These are phyloP conservation scores for Helenozyma rhizophorensis DNA, from an alignment of 805 yeast genomes.

Conservation along the genomic window DNA sequence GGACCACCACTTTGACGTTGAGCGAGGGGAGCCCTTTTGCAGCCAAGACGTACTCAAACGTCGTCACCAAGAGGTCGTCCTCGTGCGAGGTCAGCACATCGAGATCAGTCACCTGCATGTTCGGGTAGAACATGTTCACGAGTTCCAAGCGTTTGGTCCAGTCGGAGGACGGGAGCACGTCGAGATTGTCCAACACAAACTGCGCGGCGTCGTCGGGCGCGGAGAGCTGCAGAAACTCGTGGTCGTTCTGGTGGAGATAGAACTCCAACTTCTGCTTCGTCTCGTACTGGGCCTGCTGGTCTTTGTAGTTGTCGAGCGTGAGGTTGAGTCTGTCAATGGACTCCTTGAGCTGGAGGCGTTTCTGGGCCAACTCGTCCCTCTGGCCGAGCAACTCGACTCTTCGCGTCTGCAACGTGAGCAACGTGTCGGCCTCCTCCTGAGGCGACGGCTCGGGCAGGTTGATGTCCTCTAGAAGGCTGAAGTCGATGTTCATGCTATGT, in stretches of 20 bases:
- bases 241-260: conserved; percentile 15
- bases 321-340: conserved; percentile 6
- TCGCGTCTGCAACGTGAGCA: conserved; percentile 10
- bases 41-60: conserved; percentile 3
- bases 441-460: conserved; percentile 3
- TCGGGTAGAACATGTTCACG: conserved; percentile 24
- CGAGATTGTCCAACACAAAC: conserved; percentile 19
- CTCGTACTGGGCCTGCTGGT: conserved; percentile 12
- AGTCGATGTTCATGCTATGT: conserved; percentile 5
- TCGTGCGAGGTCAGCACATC: not conserved
- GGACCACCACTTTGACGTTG: conserved; percentile 2
- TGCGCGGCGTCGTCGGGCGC: conserved; percentile 11
- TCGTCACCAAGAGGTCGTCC: conserved; percentile 1
- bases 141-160: conserved; percentile 25
- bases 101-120: conserved; percentile 16
- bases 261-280: conserved; percentile 12
- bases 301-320: conserved; percentile 8
- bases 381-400: conserved; percentile 10
- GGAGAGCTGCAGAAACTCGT: conserved; percentile 7
- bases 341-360: conserved; percentile 6
- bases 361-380: conserved; percentile 8
- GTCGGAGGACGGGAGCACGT: conserved; percentile 33
- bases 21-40: conserved; percentile 7
- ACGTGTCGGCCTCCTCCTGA: conserved; percentile 8
- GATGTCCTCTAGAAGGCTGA: conserved; percentile 1